Evolutionary conservation across 2,329 filamentous ascomycete genomes (phyloP), one percentile per base, ranked within the genome.

Genomic region (Aspergillus amoenus): DNA sequence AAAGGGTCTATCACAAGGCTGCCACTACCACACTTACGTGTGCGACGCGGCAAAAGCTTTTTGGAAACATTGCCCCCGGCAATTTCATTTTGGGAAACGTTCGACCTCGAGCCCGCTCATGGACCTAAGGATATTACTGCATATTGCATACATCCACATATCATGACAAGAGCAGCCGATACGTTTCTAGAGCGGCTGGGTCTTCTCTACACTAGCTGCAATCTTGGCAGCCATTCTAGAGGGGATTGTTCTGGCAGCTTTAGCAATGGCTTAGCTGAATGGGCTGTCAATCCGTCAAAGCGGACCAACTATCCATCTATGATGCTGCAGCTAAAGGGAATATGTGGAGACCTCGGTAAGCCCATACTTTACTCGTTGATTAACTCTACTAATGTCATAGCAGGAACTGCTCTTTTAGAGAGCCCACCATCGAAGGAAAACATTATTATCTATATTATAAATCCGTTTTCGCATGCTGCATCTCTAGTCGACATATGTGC

Each of bases 11-110:
- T 78, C 55, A 72, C 72, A 34, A 75, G 72, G 22, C 66, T 86
- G n/a, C 70, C 71, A 15, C 70, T 81, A 1, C 83, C 83, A 3
- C 79, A 83, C 64, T 66, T 88, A 32, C 78, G 80, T 39, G 71
- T 87, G 12, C 80, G 79, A 52, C 80, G 84, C 32, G 79, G 78
- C 8, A 80, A 82, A 40, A 76, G 77, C 39, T 76, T 73, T 7
- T 78, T 84, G 68, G 83, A 85, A 60, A 72, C 84, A 49, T 73
- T 85, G 13, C 81, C 84, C 3, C 76, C 84, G 8, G 81, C 83
- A 4, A 66, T 86, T 48, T 72, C 77, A 2, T 87, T 87, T 63
- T 87, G 85, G 85, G 84, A 87, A 61, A 78, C 82, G 2, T 78
- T 87, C 41, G 82, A 82, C 17, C 72, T 88, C 9, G 79, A 81